Base-by-base conservation (phyloP, 768 basidiomycete genomes). In the Tylopilus sp. region DNA sequence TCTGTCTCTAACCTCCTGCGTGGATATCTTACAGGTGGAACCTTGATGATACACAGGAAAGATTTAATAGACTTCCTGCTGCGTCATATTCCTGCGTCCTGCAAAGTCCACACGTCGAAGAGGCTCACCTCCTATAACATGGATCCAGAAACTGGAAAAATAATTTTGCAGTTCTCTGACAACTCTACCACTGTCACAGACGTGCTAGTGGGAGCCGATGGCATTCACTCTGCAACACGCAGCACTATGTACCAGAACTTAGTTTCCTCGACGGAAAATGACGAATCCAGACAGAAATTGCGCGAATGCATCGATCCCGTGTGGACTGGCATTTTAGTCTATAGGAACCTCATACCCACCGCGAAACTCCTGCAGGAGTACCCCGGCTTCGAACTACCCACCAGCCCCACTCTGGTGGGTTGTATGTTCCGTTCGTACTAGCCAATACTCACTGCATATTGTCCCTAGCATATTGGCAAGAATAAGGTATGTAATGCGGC, bases 161-260 rank as follows among this genome's bases (percentile, higher is more conserved):
- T 73, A 10, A 50, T 41, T 1, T 49, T 79, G 7, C 51, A 60
- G 13, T 79, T 78, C 47, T 49, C 62, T 0, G 71, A 78, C n/a
- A 74, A 71, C 5, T 63, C 65, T 15, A 61, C 53, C 2, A 64
- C 65, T 4, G 54, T 54, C 0, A 73, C 73, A 28, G 75, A 79
- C 47, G 48, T 78, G 9, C 61, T 79, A 30, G 55, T 78, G 8
- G 76, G 73, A 1, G 66, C 72, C 5, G 77, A 79, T 51, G 77
- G 77, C 2, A 63, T 78, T 49, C 71, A 62, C 20, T 78, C 76
- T 1, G 62, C 31, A 13, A 31, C 57, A 22, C 65, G 72, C 35
- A 57, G 43, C 25, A 55, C 53, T 13, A 63, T 73, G 31, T 31
- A 31, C 25, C 31, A 50, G 40, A 45, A 47, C 1, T 41, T 63